These are phyloP conservation scores for Sphenostylis stenocarpa DNA, from an alignment of 306 rosid genomes.

Conservation along the genomic window DNA sequence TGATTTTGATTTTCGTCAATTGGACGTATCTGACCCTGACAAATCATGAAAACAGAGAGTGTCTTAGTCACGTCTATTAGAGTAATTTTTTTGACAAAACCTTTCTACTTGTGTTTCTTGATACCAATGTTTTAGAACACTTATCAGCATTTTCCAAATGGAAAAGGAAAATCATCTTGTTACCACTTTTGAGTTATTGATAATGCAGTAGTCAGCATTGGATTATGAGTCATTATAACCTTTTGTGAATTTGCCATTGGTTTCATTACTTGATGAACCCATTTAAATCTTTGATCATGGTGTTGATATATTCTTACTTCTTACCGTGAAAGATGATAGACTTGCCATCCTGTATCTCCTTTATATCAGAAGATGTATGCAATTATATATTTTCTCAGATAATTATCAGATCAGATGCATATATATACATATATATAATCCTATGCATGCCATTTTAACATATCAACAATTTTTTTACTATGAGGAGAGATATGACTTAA, in stretches of 20 bases:
- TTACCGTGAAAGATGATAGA: neutral
- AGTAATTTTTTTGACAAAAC: neutral
- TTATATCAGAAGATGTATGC: neutral
- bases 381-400: neutral
- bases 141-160: neutral
- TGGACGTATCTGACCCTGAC: neutral
- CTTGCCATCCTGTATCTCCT: neutral
- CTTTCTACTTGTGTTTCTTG: neutral
- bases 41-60: neutral
- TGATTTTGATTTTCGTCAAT: neutral
- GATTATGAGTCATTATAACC: too few relatives aligned
- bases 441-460: neutral
- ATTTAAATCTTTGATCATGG: neutral
- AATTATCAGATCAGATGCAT: too few relatives aligned
- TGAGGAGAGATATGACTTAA: neutral
- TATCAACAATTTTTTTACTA: neutral
- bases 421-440: neutral
- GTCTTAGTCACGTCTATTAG: neutral
- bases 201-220: neutral
- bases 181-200: neutral
- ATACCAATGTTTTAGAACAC: neutral
- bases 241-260: neutral
- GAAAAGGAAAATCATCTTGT: neutral
- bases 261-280: neutral
- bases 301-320: neutral